Percentiles rank a stretch among this genome's conserved stretches.
phyloP scores from a whole-genome alignment of 2,329 filamentous ascomycete species.

The Hortaea sp. region DNA sequence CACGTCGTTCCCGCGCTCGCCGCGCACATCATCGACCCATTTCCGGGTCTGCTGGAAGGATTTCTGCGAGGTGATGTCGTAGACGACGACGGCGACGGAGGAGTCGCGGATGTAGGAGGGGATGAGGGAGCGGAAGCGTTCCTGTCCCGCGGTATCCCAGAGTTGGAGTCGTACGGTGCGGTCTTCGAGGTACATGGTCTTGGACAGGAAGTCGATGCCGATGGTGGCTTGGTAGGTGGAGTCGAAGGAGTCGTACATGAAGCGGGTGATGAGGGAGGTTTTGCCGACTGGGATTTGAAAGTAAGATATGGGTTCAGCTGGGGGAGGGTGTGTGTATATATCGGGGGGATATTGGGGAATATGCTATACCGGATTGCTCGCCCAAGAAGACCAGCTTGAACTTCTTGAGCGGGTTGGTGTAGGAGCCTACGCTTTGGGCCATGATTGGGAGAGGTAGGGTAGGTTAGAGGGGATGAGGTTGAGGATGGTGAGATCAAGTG shows the following conservation, averaged over 20 bases:
- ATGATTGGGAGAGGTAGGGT: conserved; percentile 4
- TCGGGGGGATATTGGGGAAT: not conserved
- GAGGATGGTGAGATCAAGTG: not conserved
- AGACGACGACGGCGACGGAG: conserved; percentile 94
- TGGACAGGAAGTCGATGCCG: conserved; percentile 97
- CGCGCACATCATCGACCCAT: conserved; percentile 97
- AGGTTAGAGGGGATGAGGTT: not conserved
- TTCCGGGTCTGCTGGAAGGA: conserved; percentile 98
- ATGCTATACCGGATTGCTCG: conserved; percentile 84
- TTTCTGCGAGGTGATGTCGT: conserved; percentile 80
- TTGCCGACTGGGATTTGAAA: conserved; percentile 71
- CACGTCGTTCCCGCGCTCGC: conserved; percentile 94
- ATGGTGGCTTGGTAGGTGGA: conserved; percentile 99
- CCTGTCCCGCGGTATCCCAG: conserved; percentile 97
- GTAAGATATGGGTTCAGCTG: not conserved
- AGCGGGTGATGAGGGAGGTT: conserved; percentile 94
- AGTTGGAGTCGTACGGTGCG: conserved; percentile 93
- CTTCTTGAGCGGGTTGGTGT: conserved; percentile 99
- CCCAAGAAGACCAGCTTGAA: conserved; percentile 99
- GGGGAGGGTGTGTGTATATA: not conserved
- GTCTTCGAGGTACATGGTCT: conserved; percentile 99
- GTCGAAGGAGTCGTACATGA: conserved; percentile 99
- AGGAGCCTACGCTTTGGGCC: conserved; percentile 50
- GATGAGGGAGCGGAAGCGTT: conserved; percentile 92
- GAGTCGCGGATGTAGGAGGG: conserved; percentile 98